A percentile compares a stretch with the other conserved stretches of the same genome.
phyloP scores from a whole-genome alignment of 805 yeast genomes.

The Barnettozyma populi region DNA sequence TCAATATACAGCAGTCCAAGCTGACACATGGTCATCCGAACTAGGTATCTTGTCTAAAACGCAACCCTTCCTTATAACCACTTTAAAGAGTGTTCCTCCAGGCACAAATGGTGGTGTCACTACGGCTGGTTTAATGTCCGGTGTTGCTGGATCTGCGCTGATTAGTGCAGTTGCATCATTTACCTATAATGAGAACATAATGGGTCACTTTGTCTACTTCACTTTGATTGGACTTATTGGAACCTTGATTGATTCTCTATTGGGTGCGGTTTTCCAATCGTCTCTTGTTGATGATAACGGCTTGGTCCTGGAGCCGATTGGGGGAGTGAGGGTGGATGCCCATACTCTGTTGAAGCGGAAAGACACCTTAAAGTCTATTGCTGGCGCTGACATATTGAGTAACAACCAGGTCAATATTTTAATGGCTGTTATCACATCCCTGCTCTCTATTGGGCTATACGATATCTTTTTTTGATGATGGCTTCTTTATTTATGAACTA shows the following conservation, averaged over 20 bases:
- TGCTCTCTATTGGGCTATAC: conserved; percentile 26
- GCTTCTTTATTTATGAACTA: background rate
- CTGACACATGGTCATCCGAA: conserved; percentile 45
- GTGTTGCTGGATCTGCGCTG: conserved; percentile 30
- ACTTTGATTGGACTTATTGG: conserved; percentile 33
- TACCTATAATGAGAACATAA: conserved; percentile 15
- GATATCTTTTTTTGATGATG: conserved; percentile 5
- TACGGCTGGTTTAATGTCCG: conserved; percentile 31
- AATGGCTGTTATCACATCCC: conserved; percentile 29
- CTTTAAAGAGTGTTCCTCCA: conserved; percentile 35
- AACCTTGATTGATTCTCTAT: conserved; percentile 34
- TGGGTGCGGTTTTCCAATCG: conserved; percentile 37
- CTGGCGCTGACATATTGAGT: conserved; percentile 33
- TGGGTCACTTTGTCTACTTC: conserved; percentile 25
- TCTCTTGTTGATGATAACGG: conserved; percentile 32
- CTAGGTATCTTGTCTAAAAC: conserved; percentile 36
- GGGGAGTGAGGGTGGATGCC: conserved; percentile 30
- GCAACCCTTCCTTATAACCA: conserved; percentile 35
- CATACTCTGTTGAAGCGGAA: conserved; percentile 17
- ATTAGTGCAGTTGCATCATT: conserved; percentile 28
- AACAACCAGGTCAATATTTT: conserved; percentile 36
- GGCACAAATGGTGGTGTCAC: conserved; percentile 46
- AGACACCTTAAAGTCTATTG: conserved; percentile 20
- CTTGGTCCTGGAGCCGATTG: conserved; percentile 24
- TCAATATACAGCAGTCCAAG: conserved; percentile 39